phyloP scores from a whole-genome alignment of 2,329 filamentous ascomycete species.

The Stagonosporopsis chrysanthemi region DNA sequence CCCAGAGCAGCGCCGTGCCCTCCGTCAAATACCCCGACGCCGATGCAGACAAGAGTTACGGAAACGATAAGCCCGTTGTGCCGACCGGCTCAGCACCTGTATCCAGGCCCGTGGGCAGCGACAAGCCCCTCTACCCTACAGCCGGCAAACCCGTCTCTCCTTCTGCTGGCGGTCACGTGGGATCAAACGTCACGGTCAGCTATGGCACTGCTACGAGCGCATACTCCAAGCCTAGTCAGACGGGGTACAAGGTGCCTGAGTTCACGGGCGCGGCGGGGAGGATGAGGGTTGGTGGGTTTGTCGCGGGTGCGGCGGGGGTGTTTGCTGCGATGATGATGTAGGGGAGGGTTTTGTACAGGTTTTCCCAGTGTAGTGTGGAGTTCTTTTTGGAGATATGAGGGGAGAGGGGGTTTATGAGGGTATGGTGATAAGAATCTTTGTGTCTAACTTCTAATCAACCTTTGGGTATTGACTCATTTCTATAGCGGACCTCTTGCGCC shows the following conservation, averaged over 20 bases:
- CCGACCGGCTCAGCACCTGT: background rate
- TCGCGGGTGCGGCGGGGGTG: conserved; percentile 18
- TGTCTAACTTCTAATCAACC: too few relatives aligned
- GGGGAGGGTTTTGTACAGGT: background rate
- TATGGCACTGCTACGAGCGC: conserved; percentile 12
- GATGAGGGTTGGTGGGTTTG: conserved; percentile 23
- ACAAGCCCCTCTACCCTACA: conserved; percentile 6
- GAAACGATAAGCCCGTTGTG: conserved; percentile 3
- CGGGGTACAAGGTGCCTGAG: conserved; percentile 22
- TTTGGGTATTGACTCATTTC: too few relatives aligned
- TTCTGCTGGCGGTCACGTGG: background rate
- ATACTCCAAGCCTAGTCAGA: conserved; percentile 21
- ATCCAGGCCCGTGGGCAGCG: background rate
- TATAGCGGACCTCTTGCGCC: too few relatives aligned
- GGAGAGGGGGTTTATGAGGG: too few relatives aligned
- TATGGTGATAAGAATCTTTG: too few relatives aligned
- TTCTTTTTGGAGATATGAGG: too few relatives aligned
- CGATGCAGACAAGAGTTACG: conserved; percentile 3
- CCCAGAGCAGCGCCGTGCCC: conserved; percentile 10
- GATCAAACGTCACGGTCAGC: conserved; percentile 21
- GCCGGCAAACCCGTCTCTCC: conserved; percentile 1
- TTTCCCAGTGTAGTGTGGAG: too few relatives aligned
- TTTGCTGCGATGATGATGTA: conserved; percentile 31
- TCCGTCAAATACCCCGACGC: conserved; percentile 10
- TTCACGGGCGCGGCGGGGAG: conserved; percentile 35